Evolutionary conservation across 2,329 filamentous ascomycete species (phyloP), one percentile per base, ranked within the genome.

Genomic region (Phialemonium atrogriseum): DNA sequence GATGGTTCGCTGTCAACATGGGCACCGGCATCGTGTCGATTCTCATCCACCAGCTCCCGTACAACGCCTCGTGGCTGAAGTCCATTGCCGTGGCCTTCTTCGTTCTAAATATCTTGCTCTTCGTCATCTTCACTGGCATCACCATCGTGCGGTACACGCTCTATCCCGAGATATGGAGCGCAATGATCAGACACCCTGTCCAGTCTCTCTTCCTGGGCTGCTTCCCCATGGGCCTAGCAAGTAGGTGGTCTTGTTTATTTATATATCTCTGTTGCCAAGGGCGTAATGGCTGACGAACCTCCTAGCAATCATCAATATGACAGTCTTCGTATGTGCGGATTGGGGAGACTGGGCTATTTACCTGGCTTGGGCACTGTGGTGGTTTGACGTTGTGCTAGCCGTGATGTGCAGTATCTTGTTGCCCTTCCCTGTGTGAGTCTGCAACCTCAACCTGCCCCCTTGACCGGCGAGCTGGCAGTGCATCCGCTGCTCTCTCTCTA

Each of bases 161-260:
- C 2, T 81, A 77, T 45, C 77, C 73, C 1, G 64, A 69, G 36
- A 69, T 80, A 30, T 82, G 74, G 64, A 44, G 27, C 0, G 66
- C 64, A 2, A 79, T 81, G 69, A 66, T 82, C 37, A 56, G 56
- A 2, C 71, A 82, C 44, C 74, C 74, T 1, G 64, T 65, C 1
- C 72, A 82, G 45, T 73, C 68, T 3, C 61, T 82, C 23, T 80
- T 81, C 43, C 50, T 80, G 10, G 77, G 69, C 1, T 74, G 73
- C 0, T 64, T 79, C 16, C 75, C 76, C 0, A 79, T 80, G 68
- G 74, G 68, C 0, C 62, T 80, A 18, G 67, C 72, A 1, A 80
- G 42, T 44, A 21, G 10, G 40, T 38, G 6, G 11, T 17, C 11
- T 6, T 21, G 18, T 10, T 25, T 13, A 23, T 3, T 30, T 27